These are phyloP conservation scores for Aspergillus felis DNA, from an alignment of 2,329 filamentous ascomycete genomes.

Conservation along the genomic window DNA sequence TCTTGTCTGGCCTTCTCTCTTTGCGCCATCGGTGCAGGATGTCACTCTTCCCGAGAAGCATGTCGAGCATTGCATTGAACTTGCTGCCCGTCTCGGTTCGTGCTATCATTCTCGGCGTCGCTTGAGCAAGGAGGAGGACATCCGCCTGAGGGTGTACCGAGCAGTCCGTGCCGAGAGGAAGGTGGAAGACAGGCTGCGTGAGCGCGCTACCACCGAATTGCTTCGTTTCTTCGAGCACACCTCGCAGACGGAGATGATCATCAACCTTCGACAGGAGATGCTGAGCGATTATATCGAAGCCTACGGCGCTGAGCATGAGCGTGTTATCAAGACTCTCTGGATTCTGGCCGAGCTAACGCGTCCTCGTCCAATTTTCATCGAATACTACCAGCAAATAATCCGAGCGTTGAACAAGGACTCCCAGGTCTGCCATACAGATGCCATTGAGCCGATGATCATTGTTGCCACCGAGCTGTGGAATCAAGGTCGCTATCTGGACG, in stretches of 20 bases:
- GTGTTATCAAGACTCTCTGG: conserved; percentile 36
- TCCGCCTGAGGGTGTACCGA: conserved; percentile 33
- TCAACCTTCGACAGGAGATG: conserved; percentile 38
- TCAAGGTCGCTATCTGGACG: conserved; percentile 37
- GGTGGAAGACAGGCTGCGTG: conserved; percentile 29
- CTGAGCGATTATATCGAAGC: conserved; percentile 35
- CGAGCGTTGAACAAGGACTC: conserved; percentile 36
- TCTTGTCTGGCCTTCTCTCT: conserved; percentile 46
- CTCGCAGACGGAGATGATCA: conserved; percentile 31
- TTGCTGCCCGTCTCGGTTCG: conserved; percentile 46
- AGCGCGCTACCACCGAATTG: conserved; percentile 26
- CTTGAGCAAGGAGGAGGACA: conserved; percentile 34
- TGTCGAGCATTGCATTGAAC: conserved; percentile 43
- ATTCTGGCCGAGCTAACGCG: conserved; percentile 36
- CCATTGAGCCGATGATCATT: conserved; percentile 36
- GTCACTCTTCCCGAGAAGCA: conserved; percentile 43
- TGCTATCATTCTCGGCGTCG: conserved; percentile 42
- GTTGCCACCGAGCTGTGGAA: conserved; percentile 38
- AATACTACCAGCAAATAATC: conserved; percentile 40
- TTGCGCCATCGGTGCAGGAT: conserved; percentile 44
- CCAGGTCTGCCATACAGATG: conserved; percentile 31
- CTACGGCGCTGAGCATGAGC: conserved; percentile 32
- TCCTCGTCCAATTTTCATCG: conserved; percentile 35
- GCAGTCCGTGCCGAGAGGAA: conserved; percentile 27
- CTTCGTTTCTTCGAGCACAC: conserved; percentile 28